Evolutionary conservation across 768 basidiomycete genomes (phyloP), one percentile per base, ranked within the genome.

Genomic region (Termitomyces sp.): DNA sequence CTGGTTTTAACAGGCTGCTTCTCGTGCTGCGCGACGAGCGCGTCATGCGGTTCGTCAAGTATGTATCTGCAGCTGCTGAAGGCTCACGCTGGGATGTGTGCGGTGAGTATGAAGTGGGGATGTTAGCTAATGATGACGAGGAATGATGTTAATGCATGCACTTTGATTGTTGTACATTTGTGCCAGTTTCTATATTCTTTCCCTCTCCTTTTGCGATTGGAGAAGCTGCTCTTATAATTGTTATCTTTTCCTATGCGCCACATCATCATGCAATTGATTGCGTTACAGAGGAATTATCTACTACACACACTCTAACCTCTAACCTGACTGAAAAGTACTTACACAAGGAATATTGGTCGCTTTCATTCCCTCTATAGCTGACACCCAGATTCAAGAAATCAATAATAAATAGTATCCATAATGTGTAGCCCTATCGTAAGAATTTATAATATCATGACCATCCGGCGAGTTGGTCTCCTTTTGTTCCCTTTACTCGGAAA

Each of bases 1-100:
- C 94, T 0, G 88, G 88, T 4, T 98, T 93, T 74, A 98, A 98
- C 70, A 81, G 86, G 17, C 77, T 98, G 9, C 76, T 95, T 28
- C 78, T 98, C 37, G 95, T 98, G 23, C 74, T 98, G 56, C 82
- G 96, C 16, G 96, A 98, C 69, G 90, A 94, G 66, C 83, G 89
- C 19, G 94, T 98, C 46, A 87, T 98, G 85, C 83, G 83, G 41
- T 98, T 98, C 68, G 92, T 95, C 60, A 98, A 98, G 69, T 98
- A 98, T 64, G 83, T 98, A 19, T 90, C 89, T 27, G 91, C 91
- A 16, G 84, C 86, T 1, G 96, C 96, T 0, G 83, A 86, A 51
- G 92, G 94, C 9, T 94, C 91, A 28, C 76, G 96, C 53, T 98
- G 94, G 94, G 96, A 98, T 68, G 74, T 98, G 11, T 91, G 86